phyloP scores from a whole-genome alignment of 1,139 yeast genomes.

The Yamadazyma conglobata region DNA sequence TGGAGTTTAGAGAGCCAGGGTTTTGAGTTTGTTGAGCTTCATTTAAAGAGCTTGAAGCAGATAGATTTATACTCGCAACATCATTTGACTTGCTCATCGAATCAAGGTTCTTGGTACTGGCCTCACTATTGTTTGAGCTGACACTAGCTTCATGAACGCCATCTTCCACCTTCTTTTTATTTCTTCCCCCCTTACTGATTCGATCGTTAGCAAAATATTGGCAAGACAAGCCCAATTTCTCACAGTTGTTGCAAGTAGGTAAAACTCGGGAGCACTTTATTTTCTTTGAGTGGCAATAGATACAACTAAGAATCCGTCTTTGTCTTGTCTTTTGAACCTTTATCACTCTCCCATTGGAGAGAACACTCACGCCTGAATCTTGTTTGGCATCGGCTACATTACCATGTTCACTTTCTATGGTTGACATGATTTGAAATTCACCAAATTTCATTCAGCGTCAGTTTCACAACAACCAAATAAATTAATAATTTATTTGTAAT shows the following conservation, averaged over 20 bases:
- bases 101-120: not conserved
- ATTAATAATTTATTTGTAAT: too few species aligned
- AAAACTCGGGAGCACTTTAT: conserved; percentile 54
- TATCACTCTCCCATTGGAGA: conserved; percentile 44
- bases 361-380: conserved; percentile 13
- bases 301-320: conserved; percentile 53
- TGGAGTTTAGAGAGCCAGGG: not conserved
- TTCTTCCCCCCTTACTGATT: conserved; percentile 47
- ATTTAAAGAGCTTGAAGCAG: too few species aligned
- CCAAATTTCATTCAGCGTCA: too few species aligned
- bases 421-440: too few species aligned
- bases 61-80: too few species aligned
- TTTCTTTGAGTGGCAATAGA: conserved; percentile 60
- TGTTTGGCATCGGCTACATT: not conserved
- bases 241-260: conserved; percentile 50
- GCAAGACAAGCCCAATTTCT: conserved; percentile 42
- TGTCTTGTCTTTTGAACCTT: conserved; percentile 61
- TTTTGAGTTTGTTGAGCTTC: not conserved
- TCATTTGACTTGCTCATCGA: too few species aligned
- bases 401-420: not conserved
- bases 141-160: not conserved
- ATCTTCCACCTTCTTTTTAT: conserved; percentile 6
- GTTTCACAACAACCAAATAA: too few species aligned
- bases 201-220: conserved; percentile 56
- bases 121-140: conserved; percentile 1